phyloP scores from a whole-genome alignment of 805 yeast genomes.

The Starmerella cellae region DNA sequence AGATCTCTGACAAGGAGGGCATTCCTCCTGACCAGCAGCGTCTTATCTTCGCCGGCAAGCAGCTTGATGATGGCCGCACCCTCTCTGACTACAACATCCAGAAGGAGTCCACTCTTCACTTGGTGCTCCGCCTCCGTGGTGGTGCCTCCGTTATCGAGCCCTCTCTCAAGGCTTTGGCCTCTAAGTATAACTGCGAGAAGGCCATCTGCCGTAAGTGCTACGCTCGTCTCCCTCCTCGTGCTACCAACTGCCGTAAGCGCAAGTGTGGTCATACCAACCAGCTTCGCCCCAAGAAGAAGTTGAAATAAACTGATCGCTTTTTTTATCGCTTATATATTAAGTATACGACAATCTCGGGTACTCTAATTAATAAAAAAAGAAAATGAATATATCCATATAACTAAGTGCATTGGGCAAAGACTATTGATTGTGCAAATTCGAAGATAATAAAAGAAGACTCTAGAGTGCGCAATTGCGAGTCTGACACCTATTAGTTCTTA shows the following conservation, averaged over 20 bases:
- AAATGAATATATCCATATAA: no score
- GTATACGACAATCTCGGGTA: no score
- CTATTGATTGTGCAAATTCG: no score
- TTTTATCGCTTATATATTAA: conserved; percentile 1
- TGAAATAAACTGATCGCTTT: conserved; percentile 53
- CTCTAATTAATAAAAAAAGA: no score
- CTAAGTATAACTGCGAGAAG: conserved; percentile 99
- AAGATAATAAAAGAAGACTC: no score
- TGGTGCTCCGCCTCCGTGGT: conserved; percentile 95
- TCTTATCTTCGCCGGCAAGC: conserved; percentile 99
- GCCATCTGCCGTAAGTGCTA: conserved; percentile 98
- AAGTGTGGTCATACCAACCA: conserved; percentile 99
- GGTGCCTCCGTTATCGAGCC: conserved; percentile 89
- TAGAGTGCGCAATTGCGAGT: no score
- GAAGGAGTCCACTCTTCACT: conserved; percentile 95
- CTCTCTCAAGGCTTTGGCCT: conserved; percentile 96
- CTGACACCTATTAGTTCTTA: no score
- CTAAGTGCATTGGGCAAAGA: no score
- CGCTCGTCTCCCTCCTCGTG: conserved; percentile 99
- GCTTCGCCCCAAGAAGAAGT: conserved; percentile 99
- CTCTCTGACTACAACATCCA: conserved; percentile 99
- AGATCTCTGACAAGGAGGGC: conserved; percentile 98
- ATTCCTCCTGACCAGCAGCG: conserved; percentile 99
- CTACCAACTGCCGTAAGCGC: conserved; percentile 99
- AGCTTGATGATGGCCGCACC: conserved; percentile 98